Base-by-base conservation (phyloP, 805 yeast species). In the Barnettozyma salicaria region DNA sequence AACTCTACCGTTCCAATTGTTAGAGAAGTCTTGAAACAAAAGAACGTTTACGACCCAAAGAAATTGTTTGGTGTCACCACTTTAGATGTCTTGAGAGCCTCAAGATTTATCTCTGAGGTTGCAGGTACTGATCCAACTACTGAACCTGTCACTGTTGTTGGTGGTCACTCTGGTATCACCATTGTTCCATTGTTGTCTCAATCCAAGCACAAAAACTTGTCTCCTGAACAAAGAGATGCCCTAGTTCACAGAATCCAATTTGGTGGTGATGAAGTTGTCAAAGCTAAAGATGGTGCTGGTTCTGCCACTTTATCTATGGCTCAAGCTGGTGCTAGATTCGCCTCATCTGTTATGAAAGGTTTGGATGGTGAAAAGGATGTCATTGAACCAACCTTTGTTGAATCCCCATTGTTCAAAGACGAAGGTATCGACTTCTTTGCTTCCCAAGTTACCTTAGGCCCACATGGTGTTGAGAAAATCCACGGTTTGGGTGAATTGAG, bases 361-460 rank as follows among this genome's bases (percentile, higher is more conserved):
- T 65, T 76, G 45, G 72, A 74, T 34, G 84, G 80, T 52, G 80
- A 74, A 60, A 64, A 60, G 46, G 81, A 76, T 46, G 70, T 80
- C 43, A 65, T 78, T 46, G 86, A 78, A 65, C 76, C 83, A 54
- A 56, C 85, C 35, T 83, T 74, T 53, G 80, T 84, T 42, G 92
- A 83, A 63, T 79, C 86, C 49, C 92, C 92, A 58, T 70, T 83
- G 61, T 83, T 72, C 76, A 78, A 81, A 65, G 58, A 61, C 40
- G 96, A 89, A 72, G 97, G 97, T 61, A 84, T 92, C 56, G 55
- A 87, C 47, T 92, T 89, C 84, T 92, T 92, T 74, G 88, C 97
- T 38, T 82, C 96, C 52, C 81, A 79, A 68, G 94, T 92, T 51
- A 84, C 95, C 54, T 79, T 90, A 59, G 97, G 97, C 52, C 82